phyloP scores from a whole-genome alignment of 805 yeast genomes.

The Saturnispora galanensis region DNA sequence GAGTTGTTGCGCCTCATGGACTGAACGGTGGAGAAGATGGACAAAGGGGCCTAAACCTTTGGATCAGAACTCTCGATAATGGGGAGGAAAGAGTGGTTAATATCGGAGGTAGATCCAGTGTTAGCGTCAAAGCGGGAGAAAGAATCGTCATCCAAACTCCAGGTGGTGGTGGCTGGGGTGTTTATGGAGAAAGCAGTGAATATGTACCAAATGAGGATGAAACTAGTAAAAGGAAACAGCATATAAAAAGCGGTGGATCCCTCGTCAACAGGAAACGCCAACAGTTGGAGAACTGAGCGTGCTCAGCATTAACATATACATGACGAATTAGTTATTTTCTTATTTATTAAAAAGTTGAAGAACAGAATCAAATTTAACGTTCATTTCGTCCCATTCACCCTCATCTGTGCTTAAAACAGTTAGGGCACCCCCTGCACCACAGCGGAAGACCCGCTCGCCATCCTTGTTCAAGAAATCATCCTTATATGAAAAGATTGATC shows the following conservation, averaged over 20 bases:
- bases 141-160: conserved; percentile 62
- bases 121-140: conserved; percentile 51
- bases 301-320: neutral
- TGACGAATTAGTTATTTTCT: conserved; percentile 7
- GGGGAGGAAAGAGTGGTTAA: conserved; percentile 31
- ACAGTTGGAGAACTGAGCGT: conserved; percentile 24
- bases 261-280: conserved; percentile 22
- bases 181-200: neutral
- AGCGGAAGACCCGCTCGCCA: conserved; percentile 46
- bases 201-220: conserved; percentile 2
- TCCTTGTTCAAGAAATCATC: conserved; percentile 29
- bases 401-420: conserved; percentile 76
- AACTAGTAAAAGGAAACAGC: neutral
- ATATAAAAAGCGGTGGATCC: conserved; percentile 21
- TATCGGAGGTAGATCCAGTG: conserved; percentile 66
- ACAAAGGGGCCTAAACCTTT: conserved; percentile 54
- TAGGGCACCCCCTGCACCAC: conserved; percentile 98
- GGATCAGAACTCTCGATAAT: conserved; percentile 29
- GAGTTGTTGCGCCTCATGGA: conserved; percentile 82
- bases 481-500: conserved; percentile 65
- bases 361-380: conserved; percentile 68
- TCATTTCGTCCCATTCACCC: conserved; percentile 91
- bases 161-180: conserved; percentile 81
- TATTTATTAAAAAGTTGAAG: conserved; percentile 47
- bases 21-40: conserved; percentile 76